Percentiles rank a stretch among this genome's conserved stretches.
These are phyloP conservation scores for Cercophora samala DNA, from an alignment of 495 filamentous ascomycete species.

Conservation along the genomic window DNA sequence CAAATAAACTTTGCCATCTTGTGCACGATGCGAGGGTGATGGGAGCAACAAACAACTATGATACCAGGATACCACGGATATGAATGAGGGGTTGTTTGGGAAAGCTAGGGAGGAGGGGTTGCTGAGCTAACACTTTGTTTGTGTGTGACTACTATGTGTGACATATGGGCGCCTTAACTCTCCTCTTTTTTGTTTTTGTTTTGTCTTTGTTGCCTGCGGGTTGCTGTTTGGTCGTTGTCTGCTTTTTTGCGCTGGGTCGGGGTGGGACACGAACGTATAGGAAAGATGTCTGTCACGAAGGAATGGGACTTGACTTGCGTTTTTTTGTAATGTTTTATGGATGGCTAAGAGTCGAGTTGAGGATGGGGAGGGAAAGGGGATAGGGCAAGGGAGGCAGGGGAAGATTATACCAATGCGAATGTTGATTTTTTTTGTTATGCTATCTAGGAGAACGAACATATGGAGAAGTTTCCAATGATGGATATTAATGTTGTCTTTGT, in stretches of 20 bases:
- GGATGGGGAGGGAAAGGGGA: neutral
- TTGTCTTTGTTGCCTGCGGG: neutral
- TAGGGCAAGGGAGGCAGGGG: neutral
- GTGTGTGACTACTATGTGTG: conserved; percentile 18
- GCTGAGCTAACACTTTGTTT: neutral
- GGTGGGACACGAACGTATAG: neutral
- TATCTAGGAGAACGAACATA: neutral
- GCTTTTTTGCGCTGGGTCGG: neutral
- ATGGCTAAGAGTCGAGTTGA: neutral
- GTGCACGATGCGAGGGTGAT: neutral
- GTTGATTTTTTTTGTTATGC: neutral
- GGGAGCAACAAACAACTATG: neutral
- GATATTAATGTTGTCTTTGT: neutral
- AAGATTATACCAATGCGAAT: neutral
- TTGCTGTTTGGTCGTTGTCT: neutral
- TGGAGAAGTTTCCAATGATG: neutral
- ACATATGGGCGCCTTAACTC: conserved; percentile 11
- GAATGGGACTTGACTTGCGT: neutral
- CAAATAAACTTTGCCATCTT: neutral
- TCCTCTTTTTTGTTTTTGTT: neutral
- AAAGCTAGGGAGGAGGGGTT: neutral
- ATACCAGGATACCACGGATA: neutral
- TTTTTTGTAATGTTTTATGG: neutral
- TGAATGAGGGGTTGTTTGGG: neutral
- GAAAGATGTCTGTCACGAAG: neutral